Base-by-base conservation (phyloP, 495 filamentous ascomycete genomes). In the Penicillium bovifimosum region DNA sequence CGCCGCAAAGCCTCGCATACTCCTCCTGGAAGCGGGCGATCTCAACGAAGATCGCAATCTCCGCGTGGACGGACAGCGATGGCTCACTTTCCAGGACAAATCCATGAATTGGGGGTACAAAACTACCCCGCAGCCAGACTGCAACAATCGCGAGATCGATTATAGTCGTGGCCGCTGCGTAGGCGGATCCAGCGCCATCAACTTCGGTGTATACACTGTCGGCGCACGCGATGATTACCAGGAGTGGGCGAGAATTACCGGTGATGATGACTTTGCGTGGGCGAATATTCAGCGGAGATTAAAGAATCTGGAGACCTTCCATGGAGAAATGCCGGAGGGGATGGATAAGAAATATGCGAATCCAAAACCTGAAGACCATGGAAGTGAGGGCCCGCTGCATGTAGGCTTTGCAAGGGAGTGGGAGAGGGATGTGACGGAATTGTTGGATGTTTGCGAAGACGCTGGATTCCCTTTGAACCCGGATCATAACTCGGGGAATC, bases 171-270 rank as follows among this genome's bases (percentile, higher is more conserved):
- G 81, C 2, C 69, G 70, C 10, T 80, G 80, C 6, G 66, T 85
- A 2, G 81, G 81, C 13, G 83, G 82, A 8, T 78, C 74, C 2
- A 80, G 68, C 47, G 77, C 76, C 14, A 77, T 85, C 56, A 86
- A 86, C 62, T 84, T 83, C 47, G 75, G 72, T 28, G 68, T 78
- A 9, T 85, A 69, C 54, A 78, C 69, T 34, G 47, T 76, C 16
- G 83, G 83, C 1, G 69, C 78, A 1, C 62, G 67, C 20, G 73
- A 74, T 38, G 82, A 86, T 57, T 85, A 79, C 56, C 72, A 83
- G 28, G 75, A 79, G 44, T 77, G 78, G 78, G 67, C 65, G 6
- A 51, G 58, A 4, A 53, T 67, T 11, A 47, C 60, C 0, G 67
- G 54, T 11, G 66, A 73, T 60, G 63, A 76, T 1, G 41, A 52